Evolutionary conservation across 2,329 filamentous ascomycete species (phyloP), one percentile per base, ranked within the genome.

Genomic region (Talaromyces albobiverticillius): DNA sequence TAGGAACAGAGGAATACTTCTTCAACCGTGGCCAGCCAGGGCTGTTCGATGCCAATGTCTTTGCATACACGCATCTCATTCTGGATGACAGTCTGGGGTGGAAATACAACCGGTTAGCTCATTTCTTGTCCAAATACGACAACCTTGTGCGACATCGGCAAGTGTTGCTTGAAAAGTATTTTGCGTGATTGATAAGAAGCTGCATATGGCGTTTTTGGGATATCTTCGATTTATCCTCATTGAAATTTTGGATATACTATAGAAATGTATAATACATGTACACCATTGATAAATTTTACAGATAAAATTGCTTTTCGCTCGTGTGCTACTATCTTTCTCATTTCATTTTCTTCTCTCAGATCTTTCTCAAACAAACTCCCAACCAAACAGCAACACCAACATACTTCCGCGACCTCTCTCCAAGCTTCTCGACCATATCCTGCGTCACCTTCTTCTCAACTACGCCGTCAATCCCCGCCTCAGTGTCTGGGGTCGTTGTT

Each of bases 1-100:
- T 90, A 9, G 83, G 79, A 1, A 70, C 79, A 1, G 70, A 83
- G 34, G 63, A 73, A 16, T 87, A 84, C 77, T 89, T 88, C 68
- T 87, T 86, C 64, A 79, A 75, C 4, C 67, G 69, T 54, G 48
- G 70, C 26, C 67, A 71, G 14, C 90, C 93, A 0, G 84, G 85
- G 0, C 66, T 93, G 22, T 93, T 97, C 62, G 94, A 99, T 72
- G 92, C 93, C 6, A 85, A 84, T 51, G 83, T 97, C 2, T 97
- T 96, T 73, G 86, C 90, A 3, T 99, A 96, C 71, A 92, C 89
- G 0, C 84, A 95, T 69, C 76, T 95, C 48, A 76, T 97, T 50
- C 72, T 95, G 49, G 84, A 88, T 56, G 79, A 84, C 31, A 64
- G 63, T 2, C 64, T 90, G 59, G 76, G 72, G 1, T 92, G 89